Evolutionary conservation across 2,329 filamentous ascomycete species (phyloP), one percentile per base, ranked within the genome.

Genomic region (Penicillium sp.): DNA sequence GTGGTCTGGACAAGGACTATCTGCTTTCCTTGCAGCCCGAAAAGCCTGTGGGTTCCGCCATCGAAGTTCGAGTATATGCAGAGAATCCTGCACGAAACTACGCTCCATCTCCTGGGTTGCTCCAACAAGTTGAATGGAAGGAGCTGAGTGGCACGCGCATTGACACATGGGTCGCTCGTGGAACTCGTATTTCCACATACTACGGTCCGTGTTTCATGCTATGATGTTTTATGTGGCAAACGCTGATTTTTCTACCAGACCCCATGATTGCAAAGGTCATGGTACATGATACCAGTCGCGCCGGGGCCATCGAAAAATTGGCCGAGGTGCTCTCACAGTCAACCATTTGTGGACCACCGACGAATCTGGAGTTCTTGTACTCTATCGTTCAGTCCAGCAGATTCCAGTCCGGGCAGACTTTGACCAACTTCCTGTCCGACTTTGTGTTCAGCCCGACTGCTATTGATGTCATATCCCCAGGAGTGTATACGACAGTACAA

Each of bases 111-210:
- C 77, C 83, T 0, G 84, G 83, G 1, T 65, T 77, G 1, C 64
- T 86, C 2, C 80, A 82, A 35, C 69, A 77, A 18, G 78, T 86
- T 0, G 57, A 73, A 13, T 85, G 81, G 75, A 74, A 78, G n/a
- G 59, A 74, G 11, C 62, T 73, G 0, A 56, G 72, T 0, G 72
- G 72, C 4, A 71, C 76, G 19, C 75, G 83, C 4, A 75, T 87
- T 22, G 83, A 87, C 56, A 85, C 81, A 0, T 86, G 82, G 82
- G 73, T 85, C 1, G 74, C 77, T 46, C 77, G 76, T 1, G 82
- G 82, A 5, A 76, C 77, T 2, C 75, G 72, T 3, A 73, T 86
- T 33, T 79, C 78, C 4, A 75, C 81, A 1, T 73, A 80, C 50
- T 84, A 83, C 45, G 80, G 79, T 69, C 63, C 52, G 56, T 54